Base-by-base conservation (phyloP, 1,284 basidiomycete genomes). In the Trametes versicolor region DNA sequence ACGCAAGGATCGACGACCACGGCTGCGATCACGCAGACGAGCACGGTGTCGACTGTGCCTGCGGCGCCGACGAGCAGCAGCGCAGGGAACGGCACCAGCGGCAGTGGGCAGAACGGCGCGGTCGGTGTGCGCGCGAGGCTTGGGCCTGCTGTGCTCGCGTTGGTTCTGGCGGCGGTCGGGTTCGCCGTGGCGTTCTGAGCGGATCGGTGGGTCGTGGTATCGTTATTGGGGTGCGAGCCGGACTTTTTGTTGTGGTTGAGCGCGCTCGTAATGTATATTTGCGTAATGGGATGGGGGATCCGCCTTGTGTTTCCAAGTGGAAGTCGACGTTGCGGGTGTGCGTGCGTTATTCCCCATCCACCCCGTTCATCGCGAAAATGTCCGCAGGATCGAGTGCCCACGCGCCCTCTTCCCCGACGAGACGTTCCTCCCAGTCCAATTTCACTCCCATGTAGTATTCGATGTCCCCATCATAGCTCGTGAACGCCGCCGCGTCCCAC, bases 121-220 rank as follows among this genome's bases (percentile, higher is more conserved):
- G 50, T 23, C 21, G n/a, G 37, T 45, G 43, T 34, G 49, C 61
- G 12, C 50, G 61, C 17, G 27, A 43, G 59, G 34, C 32, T 64
- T 36, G 43, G 63, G 52, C 56, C 32, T 45, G 64, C 62, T 4
- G 61, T 51, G 17, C 9, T 62, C 53, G 67, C 62, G 50, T 60
- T 69, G 45, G 47, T 57, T 52, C 29, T 64, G 57, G 59, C 67
- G 0, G 67, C 62, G 47, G 47, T 66, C 47, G 62, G 61, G 43
- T 66, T 66, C 62, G 48, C 48, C 4, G 56, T 60, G 15, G 64
- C 64, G 17, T 47, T 69, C 21, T 69, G 39, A 66, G n/a, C 17
- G 27, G 17, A 29, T 19, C 6, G 29, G 32, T 25, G 8, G 10
- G 17, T 41, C n/a, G 4, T 36, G 51, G 51, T 36, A 5, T 34